Evolutionary conservation across 768 basidiomycete species (phyloP).

Genomic region (Pholiota microspora): DNA sequence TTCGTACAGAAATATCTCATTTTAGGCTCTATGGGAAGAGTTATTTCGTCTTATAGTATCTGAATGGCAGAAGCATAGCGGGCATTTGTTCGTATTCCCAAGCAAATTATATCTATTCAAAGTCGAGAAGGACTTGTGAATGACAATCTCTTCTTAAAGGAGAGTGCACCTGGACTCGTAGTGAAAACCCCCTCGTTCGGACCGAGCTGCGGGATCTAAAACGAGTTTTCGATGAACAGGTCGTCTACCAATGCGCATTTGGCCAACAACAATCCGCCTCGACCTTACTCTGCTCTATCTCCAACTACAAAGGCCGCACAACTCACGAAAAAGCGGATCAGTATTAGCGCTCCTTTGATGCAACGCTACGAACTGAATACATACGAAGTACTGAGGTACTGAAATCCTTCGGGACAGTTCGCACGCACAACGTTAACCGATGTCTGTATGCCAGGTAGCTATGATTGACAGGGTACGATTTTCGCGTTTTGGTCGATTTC

Average conservation of each 20-base stretch:
- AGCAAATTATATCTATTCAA: too few species aligned
- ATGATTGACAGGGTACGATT: conserved; percentile 15
- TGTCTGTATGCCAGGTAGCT: background rate
- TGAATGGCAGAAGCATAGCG: too few species aligned
- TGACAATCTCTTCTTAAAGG: background rate
- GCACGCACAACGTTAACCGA: conserved; percentile 2
- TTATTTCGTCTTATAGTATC: too few species aligned
- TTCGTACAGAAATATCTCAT: too few species aligned
- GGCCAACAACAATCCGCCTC: background rate
- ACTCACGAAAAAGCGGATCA: background rate
- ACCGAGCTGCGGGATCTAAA: background rate
- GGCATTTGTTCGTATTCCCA: too few species aligned
- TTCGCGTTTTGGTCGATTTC: background rate
- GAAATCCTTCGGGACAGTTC: background rate
- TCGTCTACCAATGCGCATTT: background rate
- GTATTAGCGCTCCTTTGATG: background rate
- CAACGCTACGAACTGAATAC: background rate
- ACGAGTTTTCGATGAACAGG: background rate
- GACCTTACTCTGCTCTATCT: background rate
- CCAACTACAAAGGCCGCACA: background rate
- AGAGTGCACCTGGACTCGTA: background rate
- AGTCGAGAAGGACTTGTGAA: background rate
- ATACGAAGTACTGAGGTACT: too few species aligned
- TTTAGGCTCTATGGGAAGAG: too few species aligned
- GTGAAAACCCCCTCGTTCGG: background rate